Conservation (phyloP, 2,329 filamentous ascomycete genomes). For the Claviceps sp. region DNA sequence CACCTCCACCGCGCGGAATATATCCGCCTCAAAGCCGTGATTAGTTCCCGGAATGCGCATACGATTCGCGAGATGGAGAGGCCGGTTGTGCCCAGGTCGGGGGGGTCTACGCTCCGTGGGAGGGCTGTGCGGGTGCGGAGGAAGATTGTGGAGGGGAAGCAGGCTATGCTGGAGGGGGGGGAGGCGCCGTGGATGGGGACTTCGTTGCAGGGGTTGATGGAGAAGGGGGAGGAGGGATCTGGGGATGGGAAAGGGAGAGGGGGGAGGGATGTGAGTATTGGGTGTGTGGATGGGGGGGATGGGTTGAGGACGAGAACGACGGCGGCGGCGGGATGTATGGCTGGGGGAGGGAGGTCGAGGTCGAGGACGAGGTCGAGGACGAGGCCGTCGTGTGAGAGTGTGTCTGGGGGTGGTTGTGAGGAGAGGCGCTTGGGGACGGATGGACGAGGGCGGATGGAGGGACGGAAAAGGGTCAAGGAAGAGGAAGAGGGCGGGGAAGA, state of each 20-base stretch:
- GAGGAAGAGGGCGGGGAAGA: neutral
- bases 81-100: conserved; percentile 26
- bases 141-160: conserved; percentile 8
- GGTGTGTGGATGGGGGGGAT: neutral
- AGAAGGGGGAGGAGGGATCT: conserved; percentile 19
- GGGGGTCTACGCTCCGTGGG: conserved; percentile 14
- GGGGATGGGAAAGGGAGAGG: conserved; percentile 14
- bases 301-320: neutral
- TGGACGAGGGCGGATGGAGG: neutral
- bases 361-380: too few species aligned
- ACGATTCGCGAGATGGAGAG: conserved; percentile 37
- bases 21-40: conserved; percentile 46
- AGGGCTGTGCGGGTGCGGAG: conserved; percentile 10
- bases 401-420: too few species aligned
- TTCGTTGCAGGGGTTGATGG: conserved; percentile 29
- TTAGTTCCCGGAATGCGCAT: conserved; percentile 39
- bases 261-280: conserved; percentile 10
- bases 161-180: conserved; percentile 8
- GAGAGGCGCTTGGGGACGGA: neutral
- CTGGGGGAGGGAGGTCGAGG: conserved; percentile 2
- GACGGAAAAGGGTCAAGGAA: neutral
- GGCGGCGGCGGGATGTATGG: conserved; percentile 9
- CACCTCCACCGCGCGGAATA: conserved; percentile 73
- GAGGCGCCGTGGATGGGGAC: conserved; percentile 16
- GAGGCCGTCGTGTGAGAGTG: too few species aligned